Evolutionary conservation across 805 yeast genomes (phyloP).

Genomic region (Kluyveromyces aestuarii): DNA sequence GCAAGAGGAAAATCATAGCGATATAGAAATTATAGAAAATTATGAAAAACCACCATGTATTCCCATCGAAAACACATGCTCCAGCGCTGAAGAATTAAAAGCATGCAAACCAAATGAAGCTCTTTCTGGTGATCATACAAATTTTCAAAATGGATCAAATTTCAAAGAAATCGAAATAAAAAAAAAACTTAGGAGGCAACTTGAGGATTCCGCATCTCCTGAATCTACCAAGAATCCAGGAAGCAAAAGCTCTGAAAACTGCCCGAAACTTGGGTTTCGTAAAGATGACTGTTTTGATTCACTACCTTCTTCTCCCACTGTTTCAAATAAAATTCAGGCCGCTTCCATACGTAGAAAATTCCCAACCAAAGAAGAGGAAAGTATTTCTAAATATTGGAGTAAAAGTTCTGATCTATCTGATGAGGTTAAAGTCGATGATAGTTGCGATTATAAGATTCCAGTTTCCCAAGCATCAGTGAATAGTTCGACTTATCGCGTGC

Average conservation of each 20-base stretch:
- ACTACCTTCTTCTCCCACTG: not conserved
- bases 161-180: too few relatives aligned
- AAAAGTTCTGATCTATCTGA: not conserved
- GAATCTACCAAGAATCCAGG: too few relatives aligned
- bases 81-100: not conserved
- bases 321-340: not conserved
- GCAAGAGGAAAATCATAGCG: constrained; percentile 18
- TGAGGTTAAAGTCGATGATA: not conserved
- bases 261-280: too few relatives aligned
- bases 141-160: too few relatives aligned
- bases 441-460: not conserved
- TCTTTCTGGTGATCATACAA: not conserved
- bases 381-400: not conserved
- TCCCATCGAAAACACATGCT: not conserved
- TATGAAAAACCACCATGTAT: not conserved
- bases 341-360: not conserved
- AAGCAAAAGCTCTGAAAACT: too few relatives aligned
- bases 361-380: not conserved
- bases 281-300: not conserved
- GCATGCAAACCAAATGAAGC: not conserved
- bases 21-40: constrained; percentile 25
- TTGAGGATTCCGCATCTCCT: too few relatives aligned
- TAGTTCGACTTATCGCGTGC: not conserved
- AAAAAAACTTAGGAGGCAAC: too few relatives aligned
- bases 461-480: not conserved